phyloP scores from a whole-genome alignment of 225 moss, liverwort and hornwort species.

The Physcomitrellopsis africana region DNA sequence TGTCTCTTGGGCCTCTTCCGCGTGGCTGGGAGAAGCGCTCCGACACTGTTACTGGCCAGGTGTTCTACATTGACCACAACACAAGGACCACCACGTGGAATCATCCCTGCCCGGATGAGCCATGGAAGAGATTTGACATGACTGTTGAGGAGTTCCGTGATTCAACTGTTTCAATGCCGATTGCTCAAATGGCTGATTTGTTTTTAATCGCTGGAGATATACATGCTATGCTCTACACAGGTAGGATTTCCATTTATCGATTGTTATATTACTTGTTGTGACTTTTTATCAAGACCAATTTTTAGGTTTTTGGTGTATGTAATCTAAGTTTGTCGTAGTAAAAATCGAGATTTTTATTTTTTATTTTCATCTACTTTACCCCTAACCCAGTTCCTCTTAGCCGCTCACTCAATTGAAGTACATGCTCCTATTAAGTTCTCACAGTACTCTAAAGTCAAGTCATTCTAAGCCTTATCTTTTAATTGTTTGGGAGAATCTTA shows the following conservation, averaged over 20 bases:
- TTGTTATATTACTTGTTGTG: too few relatives aligned
- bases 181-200: conserved; percentile 88
- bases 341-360: not conserved
- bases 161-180: conserved; percentile 72
- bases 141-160: conserved; percentile 90
- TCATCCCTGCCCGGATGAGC: conserved; percentile 95
- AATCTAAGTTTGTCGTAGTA: not conserved
- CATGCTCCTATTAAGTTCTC: conserved; percentile 5
- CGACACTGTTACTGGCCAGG: conserved; percentile 89
- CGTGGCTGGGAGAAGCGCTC: conserved; percentile 94
- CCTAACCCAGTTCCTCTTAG: not conserved
- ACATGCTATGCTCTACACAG: conserved; percentile 98
- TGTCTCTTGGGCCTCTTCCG: conserved; percentile 81
- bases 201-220: conserved; percentile 93
- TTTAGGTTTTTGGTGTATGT: conserved; percentile 14
- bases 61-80: conserved; percentile 95
- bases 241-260: conserved; percentile 18
- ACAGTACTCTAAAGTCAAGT: not conserved
- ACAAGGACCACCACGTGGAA: conserved; percentile 94
- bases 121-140: conserved; percentile 91
- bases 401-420: not conserved
- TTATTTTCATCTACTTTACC: conserved; percentile 6
- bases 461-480: conserved; percentile 5
- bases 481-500: conserved; percentile 12
- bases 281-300: not conserved